Conservation (phyloP, 2,329 filamentous ascomycete species). For the Curvularia spicifera region DNA sequence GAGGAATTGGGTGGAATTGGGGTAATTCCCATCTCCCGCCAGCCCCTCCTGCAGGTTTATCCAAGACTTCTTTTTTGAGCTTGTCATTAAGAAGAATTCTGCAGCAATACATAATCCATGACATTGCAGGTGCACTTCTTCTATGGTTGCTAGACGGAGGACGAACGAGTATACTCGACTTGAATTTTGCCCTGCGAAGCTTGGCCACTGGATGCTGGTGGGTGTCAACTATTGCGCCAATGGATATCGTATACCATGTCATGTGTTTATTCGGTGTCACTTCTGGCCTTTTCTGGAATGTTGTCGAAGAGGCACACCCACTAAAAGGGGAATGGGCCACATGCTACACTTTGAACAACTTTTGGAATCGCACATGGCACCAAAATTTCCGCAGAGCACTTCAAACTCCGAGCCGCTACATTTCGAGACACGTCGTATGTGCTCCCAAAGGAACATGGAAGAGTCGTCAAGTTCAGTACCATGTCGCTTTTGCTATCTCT, state of each 20-base stretch:
- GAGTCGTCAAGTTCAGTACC: constrained; percentile 6
- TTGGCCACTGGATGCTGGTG: constrained; percentile 1
- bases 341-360: constrained; percentile 3
- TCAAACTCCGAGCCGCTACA: neutral
- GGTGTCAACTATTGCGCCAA: constrained; percentile 1
- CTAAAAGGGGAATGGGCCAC: neutral
- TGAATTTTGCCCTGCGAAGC: neutral
- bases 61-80: neutral
- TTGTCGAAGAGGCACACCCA: constrained; percentile 1
- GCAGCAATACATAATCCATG: neutral
- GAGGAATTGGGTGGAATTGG: neutral
- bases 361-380: constrained; percentile 4
- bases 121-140: neutral
- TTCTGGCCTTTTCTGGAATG: constrained; percentile 4
- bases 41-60: neutral
- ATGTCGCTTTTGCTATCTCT: constrained; percentile 3
- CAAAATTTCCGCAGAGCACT: constrained; percentile 5
- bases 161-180: constrained; percentile 2
- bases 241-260: neutral
- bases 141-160: neutral
- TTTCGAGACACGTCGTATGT: neutral
- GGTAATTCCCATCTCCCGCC: neutral
- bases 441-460: neutral
- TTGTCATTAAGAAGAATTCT: neutral
- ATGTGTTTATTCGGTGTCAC: neutral